These are phyloP conservation scores for Taiozyma sp. DNA, from an alignment of 1,139 yeast species.

Conservation along the genomic window DNA sequence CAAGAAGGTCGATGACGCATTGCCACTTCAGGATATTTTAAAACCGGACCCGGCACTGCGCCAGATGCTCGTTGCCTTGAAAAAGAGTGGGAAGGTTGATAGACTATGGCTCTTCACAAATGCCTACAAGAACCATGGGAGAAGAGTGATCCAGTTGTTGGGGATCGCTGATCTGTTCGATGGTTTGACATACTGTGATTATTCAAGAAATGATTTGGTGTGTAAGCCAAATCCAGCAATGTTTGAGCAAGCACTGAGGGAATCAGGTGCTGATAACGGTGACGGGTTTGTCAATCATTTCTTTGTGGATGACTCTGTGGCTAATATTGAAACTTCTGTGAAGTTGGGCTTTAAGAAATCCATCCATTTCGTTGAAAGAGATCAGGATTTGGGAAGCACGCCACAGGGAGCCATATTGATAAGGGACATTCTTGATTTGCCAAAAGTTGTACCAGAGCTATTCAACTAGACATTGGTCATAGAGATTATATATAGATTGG, in stretches of 20 bases:
- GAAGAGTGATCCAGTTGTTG: conserved; percentile 67
- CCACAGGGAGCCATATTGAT: conserved; percentile 41
- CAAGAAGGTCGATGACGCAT: conserved; percentile 82
- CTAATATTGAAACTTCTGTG: conserved; percentile 47
- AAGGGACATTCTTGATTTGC: conserved; percentile 43
- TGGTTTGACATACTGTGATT: conserved; percentile 91
- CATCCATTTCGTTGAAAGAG: conserved; percentile 36
- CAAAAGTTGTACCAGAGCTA: conserved; percentile 43
- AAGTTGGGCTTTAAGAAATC: conserved; percentile 39
- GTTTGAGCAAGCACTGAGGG: conserved; percentile 51
- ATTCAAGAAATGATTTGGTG: conserved; percentile 55
- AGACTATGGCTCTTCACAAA: conserved; percentile 88
- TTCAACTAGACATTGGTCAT: conserved; percentile 24
- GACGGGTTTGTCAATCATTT: conserved; percentile 43
- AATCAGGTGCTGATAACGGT: conserved; percentile 47
- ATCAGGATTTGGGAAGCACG: conserved; percentile 28
- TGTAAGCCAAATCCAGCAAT: conserved; percentile 82
- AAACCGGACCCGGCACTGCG: conserved; percentile 54
- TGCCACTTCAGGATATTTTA: conserved; percentile 76
- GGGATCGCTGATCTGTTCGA: conserved; percentile 91
- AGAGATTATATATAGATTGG: not conserved
- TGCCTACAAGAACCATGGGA: conserved; percentile 88
- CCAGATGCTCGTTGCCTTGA: conserved; percentile 43
- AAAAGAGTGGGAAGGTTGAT: conserved; percentile 41
- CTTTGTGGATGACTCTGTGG: conserved; percentile 81